phyloP scores from a whole-genome alignment of 164 flowering plant species.

The Magnolia kwangsiensis region DNA sequence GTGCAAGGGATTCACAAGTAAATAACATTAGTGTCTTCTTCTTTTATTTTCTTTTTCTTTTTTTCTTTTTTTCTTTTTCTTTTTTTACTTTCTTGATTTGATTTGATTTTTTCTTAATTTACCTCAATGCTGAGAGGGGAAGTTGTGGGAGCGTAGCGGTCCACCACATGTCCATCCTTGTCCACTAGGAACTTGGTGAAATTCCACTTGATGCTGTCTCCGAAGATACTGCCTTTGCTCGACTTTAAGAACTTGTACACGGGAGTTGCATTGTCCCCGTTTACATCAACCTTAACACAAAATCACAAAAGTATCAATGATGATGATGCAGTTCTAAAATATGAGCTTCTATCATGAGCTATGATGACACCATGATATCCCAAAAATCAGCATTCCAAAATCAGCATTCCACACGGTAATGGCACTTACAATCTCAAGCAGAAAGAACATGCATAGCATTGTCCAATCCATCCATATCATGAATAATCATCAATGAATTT shows the following conservation, averaged over 20 bases:
- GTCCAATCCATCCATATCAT: too few species aligned
- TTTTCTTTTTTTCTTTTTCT: too few species aligned
- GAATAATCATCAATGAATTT: too few species aligned
- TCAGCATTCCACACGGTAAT: too few species aligned
- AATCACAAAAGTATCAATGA: not conserved
- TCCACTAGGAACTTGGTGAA: constrained; percentile 30
- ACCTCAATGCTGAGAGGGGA: constrained; percentile 86
- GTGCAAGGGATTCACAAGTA: too few species aligned
- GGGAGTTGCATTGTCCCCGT: constrained; percentile 17
- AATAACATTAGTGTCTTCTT: too few species aligned
- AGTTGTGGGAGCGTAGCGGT: constrained; percentile 84
- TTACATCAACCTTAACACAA: constrained; percentile 17
- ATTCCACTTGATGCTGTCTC: constrained; percentile 22
- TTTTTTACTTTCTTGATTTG: too few species aligned
- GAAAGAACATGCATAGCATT: too few species aligned
- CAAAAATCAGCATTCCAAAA: too few species aligned
- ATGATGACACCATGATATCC: too few species aligned
- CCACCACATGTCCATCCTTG: constrained; percentile 60
- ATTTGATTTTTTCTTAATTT: constrained; percentile 1
- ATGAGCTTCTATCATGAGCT: not conserved
- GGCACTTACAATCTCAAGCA: too few species aligned
- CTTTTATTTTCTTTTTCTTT: too few species aligned
- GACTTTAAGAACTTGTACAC: constrained; percentile 23
- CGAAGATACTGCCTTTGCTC: constrained; percentile 18
- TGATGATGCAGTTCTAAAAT: not conserved